Evolutionary conservation across 2,329 filamentous ascomycete species (phyloP).

Genomic region (Aureobasidium sp.): DNA sequence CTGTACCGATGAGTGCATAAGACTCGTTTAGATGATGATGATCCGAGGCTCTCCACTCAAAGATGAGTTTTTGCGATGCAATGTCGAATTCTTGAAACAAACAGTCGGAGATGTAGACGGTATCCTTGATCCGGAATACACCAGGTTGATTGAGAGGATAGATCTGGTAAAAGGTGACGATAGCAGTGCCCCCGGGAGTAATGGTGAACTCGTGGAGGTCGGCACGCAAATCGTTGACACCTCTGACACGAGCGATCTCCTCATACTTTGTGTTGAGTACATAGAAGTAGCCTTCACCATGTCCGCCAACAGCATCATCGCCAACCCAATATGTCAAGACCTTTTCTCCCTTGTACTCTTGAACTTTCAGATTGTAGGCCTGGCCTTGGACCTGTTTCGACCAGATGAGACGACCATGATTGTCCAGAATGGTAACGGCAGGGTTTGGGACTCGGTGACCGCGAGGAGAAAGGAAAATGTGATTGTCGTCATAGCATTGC

Average conservation of each 20-base stretch:
- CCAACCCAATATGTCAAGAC: slow-evolving; percentile 46
- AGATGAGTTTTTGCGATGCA: slow-evolving; percentile 31
- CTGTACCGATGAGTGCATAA: background rate
- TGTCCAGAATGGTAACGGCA: slow-evolving; percentile 9
- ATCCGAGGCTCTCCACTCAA: slow-evolving; percentile 37
- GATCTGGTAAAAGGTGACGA: slow-evolving; percentile 10
- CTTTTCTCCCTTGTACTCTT: slow-evolving; percentile 34
- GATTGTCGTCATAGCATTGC: slow-evolving; percentile 11
- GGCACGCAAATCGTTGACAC: slow-evolving; percentile 27
- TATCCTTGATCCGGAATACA: slow-evolving; percentile 2
- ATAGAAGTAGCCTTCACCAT: slow-evolving; percentile 39
- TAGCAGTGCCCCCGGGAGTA: slow-evolving; percentile 25
- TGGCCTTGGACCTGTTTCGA: slow-evolving; percentile 19
- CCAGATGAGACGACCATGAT: slow-evolving; percentile 10
- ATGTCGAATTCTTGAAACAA: slow-evolving; percentile 37
- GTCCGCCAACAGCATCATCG: slow-evolving; percentile 37
- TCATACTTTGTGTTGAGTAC: slow-evolving; percentile 31
- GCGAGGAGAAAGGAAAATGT: slow-evolving; percentile 8
- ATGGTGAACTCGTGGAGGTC: slow-evolving; percentile 38
- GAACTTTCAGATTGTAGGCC: slow-evolving; percentile 39
- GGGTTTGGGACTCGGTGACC: background rate
- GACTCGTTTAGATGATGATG: slow-evolving; percentile 25
- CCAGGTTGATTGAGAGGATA: background rate
- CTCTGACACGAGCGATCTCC: slow-evolving; percentile 30
- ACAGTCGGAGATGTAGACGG: slow-evolving; percentile 27